Evolutionary conservation across 1,284 basidiomycete genomes (phyloP).

Genomic region (Irpex sp.): DNA sequence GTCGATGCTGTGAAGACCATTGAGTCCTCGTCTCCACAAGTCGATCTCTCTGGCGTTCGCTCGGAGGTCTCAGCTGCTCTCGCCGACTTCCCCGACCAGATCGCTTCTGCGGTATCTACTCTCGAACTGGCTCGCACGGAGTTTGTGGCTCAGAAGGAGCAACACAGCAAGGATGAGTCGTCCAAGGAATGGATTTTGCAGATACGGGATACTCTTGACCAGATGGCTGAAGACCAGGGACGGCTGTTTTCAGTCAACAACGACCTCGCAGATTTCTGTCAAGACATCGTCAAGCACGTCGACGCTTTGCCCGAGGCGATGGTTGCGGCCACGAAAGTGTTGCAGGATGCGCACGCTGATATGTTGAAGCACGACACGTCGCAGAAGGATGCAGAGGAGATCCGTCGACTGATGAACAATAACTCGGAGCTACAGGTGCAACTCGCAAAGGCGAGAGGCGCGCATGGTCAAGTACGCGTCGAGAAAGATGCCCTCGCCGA

Average conservation of each 20-base stretch:
- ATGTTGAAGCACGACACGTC: slow-evolving; percentile 52
- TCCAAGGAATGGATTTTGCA: slow-evolving; percentile 28
- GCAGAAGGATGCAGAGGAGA: slow-evolving; percentile 64
- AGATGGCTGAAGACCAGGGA: slow-evolving; percentile 40
- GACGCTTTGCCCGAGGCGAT: slow-evolving; percentile 56
- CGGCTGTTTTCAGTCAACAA: slow-evolving; percentile 41
- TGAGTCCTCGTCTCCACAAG: slow-evolving; percentile 3
- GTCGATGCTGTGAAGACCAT: slow-evolving; percentile 35
- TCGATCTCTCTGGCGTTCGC: slow-evolving; percentile 20
- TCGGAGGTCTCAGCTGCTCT: slow-evolving; percentile 33
- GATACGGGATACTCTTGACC: slow-evolving; percentile 44
- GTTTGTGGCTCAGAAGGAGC: slow-evolving; percentile 26
- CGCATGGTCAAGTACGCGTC: slow-evolving; percentile 73
- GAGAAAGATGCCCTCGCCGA: slow-evolving; percentile 73
- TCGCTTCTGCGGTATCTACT: slow-evolving; percentile 38
- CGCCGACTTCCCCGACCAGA: slow-evolving; percentile 38
- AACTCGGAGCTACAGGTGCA: slow-evolving; percentile 70
- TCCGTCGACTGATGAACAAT: slow-evolving; percentile 45
- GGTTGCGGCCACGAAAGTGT: slow-evolving; percentile 45
- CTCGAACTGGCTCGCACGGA: slow-evolving; percentile 35
- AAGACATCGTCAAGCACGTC: slow-evolving; percentile 50
- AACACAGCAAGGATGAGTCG: slow-evolving; percentile 13
- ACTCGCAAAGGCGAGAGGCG: slow-evolving; percentile 67
- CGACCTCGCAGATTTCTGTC: slow-evolving; percentile 47
- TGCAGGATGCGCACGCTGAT: slow-evolving; percentile 62